Evolutionary conservation across 2,329 filamentous ascomycete genomes (phyloP), one percentile per base, ranked within the genome.

Genomic region (Ceratocystis albifundus): DNA sequence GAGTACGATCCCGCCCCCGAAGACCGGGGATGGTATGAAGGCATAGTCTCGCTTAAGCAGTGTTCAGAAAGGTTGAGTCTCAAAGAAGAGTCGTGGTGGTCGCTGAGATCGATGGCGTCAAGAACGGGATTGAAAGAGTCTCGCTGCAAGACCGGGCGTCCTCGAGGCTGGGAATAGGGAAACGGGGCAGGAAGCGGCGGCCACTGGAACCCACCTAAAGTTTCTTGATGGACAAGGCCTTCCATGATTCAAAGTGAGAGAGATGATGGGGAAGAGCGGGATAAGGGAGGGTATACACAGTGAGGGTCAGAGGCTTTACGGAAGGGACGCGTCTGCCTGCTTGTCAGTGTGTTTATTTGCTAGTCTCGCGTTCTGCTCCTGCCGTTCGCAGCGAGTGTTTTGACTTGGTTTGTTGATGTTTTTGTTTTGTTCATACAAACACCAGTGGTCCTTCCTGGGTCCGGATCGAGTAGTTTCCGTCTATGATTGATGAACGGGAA

Each of bases 101-200:
- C 55, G 55, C 28, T 32, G 3, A 59, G 3, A 8, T 36, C 25
- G 30, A 59, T 36, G 15, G 55, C 55, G 55, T 59, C 20, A n/a
- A 59, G 55, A 17, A 36, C 28, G n/a, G 55, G 61, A 17, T 17
- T 25, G 25, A 63, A 30, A 1, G 61, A 63, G 44, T 63, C 41
- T 20, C 61, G 61, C n/a, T 50, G 61, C 12, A 63, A n/a, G 4
- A 7, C 7, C 15, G 61, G 61, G 41, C 61, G 61, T 30, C n/a
- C 22, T 28, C n/a, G 20, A 20, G 55, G 28, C 30, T 28, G 28
- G 25, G 44, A 44, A 63, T 63, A 25, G 44, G 53, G 44, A 45
- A 65, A 64, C 12, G 66, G 66, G 45, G 46, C 28, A 25, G 61
- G 62, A 45, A 64, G 28, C 20, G 66, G 66, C 25, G 62, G 62